These are phyloP conservation scores for Piper longum DNA, from an alignment of 164 flowering plant genomes.

Conservation along the genomic window DNA sequence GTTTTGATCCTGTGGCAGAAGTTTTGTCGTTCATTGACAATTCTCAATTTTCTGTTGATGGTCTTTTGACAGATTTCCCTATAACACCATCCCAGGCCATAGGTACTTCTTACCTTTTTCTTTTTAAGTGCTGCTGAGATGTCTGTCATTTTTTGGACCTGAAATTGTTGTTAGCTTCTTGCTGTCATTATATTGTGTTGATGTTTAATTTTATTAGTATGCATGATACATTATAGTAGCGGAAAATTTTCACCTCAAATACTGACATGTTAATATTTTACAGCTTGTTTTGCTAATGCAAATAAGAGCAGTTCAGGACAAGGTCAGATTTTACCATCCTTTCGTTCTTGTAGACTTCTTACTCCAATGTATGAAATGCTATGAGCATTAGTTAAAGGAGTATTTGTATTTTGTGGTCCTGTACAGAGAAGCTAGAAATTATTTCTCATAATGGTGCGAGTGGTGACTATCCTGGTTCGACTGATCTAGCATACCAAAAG, in stretches of 20 bases:
- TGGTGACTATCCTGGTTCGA: constrained; percentile 73
- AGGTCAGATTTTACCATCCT: no score
- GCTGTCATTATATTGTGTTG: not conserved
- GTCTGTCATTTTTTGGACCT: no score
- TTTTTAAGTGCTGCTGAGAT: no score
- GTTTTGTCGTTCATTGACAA: constrained; percentile 57
- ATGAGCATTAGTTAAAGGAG: not conserved
- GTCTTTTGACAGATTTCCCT: constrained; percentile 74
- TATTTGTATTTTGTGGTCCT: constrained; percentile 7
- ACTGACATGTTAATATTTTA: constrained; percentile 12
- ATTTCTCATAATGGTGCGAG: constrained; percentile 81
- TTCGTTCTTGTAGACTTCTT: not conserved
- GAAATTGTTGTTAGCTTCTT: no score
- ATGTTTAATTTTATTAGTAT: no score
- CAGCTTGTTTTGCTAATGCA: constrained; percentile 79
- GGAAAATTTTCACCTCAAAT: not conserved
- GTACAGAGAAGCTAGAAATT: constrained; percentile 44
- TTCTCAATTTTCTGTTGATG: constrained; percentile 78
- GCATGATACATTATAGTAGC: not conserved
- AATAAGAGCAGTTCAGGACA: constrained; percentile 30
- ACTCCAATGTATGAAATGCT: not conserved
- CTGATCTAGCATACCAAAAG: constrained; percentile 60
- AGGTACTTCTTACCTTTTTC: constrained; percentile 25
- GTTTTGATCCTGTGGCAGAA: constrained; percentile 75
- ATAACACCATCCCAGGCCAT: constrained; percentile 57